A percentile compares a stretch with the other conserved stretches of the same genome.
These are phyloP conservation scores for Notholithocarpus densiflorus DNA, from an alignment of 306 rosid species.

Conservation along the genomic window DNA sequence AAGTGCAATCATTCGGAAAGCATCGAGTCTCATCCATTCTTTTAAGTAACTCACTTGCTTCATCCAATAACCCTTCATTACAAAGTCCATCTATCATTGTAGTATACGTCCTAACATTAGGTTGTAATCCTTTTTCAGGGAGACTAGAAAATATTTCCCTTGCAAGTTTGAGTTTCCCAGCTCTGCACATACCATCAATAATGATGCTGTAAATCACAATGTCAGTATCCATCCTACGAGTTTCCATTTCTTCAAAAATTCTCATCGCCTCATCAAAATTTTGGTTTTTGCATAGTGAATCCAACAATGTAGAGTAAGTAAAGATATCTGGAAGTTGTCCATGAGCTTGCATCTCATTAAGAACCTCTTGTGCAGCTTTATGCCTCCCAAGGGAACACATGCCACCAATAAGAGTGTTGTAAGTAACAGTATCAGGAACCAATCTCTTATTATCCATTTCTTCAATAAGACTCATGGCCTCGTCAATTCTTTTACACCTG, in stretches of 20 bases:
- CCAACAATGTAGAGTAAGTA: neutral
- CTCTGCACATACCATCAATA: slow-evolving; percentile 14
- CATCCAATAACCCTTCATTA: no score
- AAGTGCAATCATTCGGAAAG: neutral
- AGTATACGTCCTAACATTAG: slow-evolving; percentile 20
- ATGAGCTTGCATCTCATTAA: neutral
- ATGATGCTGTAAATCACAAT: neutral
- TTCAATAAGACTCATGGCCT: neutral
- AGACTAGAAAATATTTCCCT: neutral
- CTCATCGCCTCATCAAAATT: neutral
- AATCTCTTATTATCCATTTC: neutral
- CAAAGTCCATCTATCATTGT: slow-evolving; percentile 23
- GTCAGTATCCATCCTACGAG: neutral
- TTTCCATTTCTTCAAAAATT: neutral
- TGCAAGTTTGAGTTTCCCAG: slow-evolving; percentile 1
- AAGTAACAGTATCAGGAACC: slow-evolving; percentile 11
- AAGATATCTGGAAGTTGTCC: slow-evolving; percentile 1
- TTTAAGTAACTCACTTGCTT: no score
- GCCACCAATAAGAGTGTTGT: slow-evolving; percentile 7
- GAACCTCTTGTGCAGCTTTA: slow-evolving; percentile 21
- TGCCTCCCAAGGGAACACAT: neutral
- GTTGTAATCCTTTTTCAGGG: slow-evolving; percentile 20
- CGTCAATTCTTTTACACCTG: neutral
- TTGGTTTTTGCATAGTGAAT: neutral
- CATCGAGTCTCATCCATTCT: neutral